Evolutionary conservation across 495 filamentous ascomycete genomes (phyloP).

Genomic region (Gamarada debralockiae): DNA sequence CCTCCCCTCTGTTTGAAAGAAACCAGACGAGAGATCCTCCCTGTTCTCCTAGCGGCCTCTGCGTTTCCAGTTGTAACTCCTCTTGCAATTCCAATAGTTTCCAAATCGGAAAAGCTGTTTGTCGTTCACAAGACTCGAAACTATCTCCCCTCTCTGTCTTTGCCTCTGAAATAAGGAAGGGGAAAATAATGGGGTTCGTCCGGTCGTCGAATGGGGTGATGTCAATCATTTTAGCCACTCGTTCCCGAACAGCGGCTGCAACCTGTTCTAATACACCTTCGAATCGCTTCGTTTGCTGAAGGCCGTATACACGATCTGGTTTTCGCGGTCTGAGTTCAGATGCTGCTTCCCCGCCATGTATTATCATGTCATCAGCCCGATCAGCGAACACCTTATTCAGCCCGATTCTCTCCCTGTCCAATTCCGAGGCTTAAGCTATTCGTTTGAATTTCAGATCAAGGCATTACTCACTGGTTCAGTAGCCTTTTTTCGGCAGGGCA

Average conservation of each 20-base stretch:
- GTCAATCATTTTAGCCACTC: background rate
- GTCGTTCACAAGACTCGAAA: conserved; percentile 11
- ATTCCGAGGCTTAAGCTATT: too few relatives aligned
- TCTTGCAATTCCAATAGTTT: conserved; percentile 11
- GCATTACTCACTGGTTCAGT: background rate
- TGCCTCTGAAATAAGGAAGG: conserved; percentile 5
- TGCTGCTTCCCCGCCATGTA: background rate
- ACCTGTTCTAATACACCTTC: background rate
- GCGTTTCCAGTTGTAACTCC: background rate
- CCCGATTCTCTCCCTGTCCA: too few relatives aligned
- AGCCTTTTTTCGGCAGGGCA: background rate
- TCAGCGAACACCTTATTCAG: background rate
- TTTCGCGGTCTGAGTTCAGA: background rate
- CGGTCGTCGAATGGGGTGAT: background rate
- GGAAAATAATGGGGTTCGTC: background rate
- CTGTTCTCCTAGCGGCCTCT: background rate
- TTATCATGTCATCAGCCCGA: background rate
- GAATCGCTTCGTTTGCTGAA: background rate
- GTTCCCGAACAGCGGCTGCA: too few relatives aligned
- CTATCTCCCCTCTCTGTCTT: conserved; percentile 4
- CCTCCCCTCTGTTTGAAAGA: conserved; percentile 17
- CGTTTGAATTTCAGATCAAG: too few relatives aligned
- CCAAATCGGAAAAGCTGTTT: conserved; percentile 24
- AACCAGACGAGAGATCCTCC: conserved; percentile 25
- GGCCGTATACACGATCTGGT: background rate